Base-by-base conservation (phyloP, 192 early-diverging fungal species). In the Geranomyces variabilis region DNA sequence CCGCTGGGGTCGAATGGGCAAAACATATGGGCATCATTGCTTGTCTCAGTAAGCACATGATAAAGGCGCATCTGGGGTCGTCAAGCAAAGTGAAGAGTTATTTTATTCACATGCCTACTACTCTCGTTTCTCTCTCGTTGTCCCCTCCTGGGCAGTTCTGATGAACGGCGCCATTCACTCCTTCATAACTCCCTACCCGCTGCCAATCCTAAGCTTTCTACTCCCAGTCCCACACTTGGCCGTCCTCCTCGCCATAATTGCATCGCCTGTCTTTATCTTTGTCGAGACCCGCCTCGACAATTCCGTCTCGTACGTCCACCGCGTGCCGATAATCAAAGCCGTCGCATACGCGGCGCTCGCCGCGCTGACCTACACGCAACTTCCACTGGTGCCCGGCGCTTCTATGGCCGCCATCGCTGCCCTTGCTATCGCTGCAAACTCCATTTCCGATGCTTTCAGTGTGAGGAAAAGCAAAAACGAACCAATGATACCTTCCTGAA, bases 131-230 rank as follows among this genome's bases (percentile, higher is more conserved):
- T 17, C 51, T 53, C n/a, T 24, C 51, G 51, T 53, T 17, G 4
- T 53, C 15, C 7, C 24, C 24, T 7, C 3, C 24, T 53, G 4
- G 7, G 7, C 51, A 53, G 51, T 53, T 17, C 24, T 53, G 51
- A 53, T 53, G 51, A 53, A 53, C 15, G 51, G 51, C 19, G 51
- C 51, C 19, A 53, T 53, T 26, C 51, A 53, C 24, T n/a, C 51
- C 19, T 53, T 53, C 51, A 53, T 53, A 4, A 53, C 51, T 26
- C 19, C 19, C 4, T 53, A 53, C 24, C 51, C 51, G 19, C 3
- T 53, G 4, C 51, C 51, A n/a, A 53, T 53, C 51, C 51, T 15
- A 53, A 24, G 6, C 7, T 53, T 53, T 15, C 15, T n/a, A 3
- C 51, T 53, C 15, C 51, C 51, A 7, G 51, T 26, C 3, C n/a